Conservation (phyloP, 768 basidiomycete species). For the Mycena filopes region DNA sequence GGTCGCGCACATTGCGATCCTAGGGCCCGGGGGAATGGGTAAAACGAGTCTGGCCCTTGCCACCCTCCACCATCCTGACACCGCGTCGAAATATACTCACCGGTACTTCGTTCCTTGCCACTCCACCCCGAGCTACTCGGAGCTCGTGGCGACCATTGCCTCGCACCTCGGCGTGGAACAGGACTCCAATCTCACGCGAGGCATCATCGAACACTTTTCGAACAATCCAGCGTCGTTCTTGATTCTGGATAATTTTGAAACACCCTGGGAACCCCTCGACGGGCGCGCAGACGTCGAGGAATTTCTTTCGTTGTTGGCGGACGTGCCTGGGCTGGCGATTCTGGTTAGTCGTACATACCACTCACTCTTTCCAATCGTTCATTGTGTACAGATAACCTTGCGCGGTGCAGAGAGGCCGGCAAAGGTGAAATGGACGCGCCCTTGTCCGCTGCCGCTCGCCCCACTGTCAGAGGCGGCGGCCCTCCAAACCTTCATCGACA, state of each 20-base stretch:
- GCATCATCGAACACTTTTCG: slow-evolving; percentile 2
- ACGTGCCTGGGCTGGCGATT: slow-evolving; percentile 2
- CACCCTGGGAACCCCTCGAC: slow-evolving; percentile 6
- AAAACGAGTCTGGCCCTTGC: slow-evolving; percentile 7
- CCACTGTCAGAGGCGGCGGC: slow-evolving; percentile 5
- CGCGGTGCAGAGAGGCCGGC: slow-evolving; percentile 15
- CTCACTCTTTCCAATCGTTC: neutral
- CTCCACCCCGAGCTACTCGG: neutral
- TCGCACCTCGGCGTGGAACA: slow-evolving; percentile 9
- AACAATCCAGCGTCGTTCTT: neutral
- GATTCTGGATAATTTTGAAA: slow-evolving; percentile 23
- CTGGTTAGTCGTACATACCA: neutral
- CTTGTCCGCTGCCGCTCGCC: slow-evolving; percentile 5
- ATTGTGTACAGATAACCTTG: slow-evolving; percentile 14
- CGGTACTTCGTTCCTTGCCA: slow-evolving; percentile 18
- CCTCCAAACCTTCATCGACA: slow-evolving; percentile 17
- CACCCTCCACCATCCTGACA: neutral
- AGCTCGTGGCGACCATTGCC: slow-evolving; percentile 3
- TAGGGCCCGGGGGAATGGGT: slow-evolving; percentile 10
- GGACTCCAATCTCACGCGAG: neutral
- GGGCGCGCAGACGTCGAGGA: slow-evolving; percentile 10
- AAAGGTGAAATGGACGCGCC: slow-evolving; percentile 9
- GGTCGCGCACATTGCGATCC: neutral
- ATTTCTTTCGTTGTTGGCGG: neutral
- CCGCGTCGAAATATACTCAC: neutral